A percentile compares a stretch with the other conserved stretches of the same genome.
These are phyloP conservation scores for Curvularia sp. DNA, from an alignment of 2,329 filamentous ascomycete genomes.

Conservation along the genomic window DNA sequence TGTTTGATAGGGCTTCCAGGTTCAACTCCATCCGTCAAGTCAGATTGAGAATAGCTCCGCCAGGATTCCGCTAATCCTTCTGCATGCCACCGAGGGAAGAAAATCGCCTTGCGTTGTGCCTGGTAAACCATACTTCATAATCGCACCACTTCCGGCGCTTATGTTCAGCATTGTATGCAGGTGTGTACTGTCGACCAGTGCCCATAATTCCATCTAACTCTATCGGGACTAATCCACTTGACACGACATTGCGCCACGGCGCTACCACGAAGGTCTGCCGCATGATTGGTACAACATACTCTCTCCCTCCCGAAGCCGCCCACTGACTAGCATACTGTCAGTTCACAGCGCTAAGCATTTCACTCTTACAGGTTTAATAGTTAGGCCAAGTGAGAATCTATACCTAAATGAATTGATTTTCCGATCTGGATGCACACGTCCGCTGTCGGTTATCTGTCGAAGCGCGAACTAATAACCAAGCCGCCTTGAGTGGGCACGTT, in stretches of 20 bases:
- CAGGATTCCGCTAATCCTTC: not conserved
- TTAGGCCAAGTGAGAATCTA: not conserved
- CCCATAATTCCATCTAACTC: not conserved
- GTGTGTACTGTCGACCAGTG: not conserved
- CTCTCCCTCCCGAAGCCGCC: not conserved
- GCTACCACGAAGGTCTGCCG: not conserved
- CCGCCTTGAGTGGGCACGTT: not conserved
- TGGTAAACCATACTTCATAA: not conserved
- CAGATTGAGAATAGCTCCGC: not conserved
- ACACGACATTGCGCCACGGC: not conserved
- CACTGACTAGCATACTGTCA: not conserved
- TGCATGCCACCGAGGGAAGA: not conserved
- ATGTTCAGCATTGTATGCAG: not conserved
- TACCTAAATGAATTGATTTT: not conserved
- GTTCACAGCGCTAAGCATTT: not conserved
- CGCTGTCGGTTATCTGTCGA: not conserved
- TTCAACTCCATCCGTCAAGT: not conserved
- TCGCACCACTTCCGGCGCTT: not conserved
- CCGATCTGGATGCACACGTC: not conserved
- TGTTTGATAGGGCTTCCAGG: not conserved
- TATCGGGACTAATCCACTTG: not conserved
- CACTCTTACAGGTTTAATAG: not conserved
- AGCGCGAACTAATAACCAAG: not conserved
- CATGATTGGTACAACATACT: not conserved
- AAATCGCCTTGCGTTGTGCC: not conserved